phyloP scores from a whole-genome alignment of 2,329 filamentous ascomycete species.

The Shiraia sp. region DNA sequence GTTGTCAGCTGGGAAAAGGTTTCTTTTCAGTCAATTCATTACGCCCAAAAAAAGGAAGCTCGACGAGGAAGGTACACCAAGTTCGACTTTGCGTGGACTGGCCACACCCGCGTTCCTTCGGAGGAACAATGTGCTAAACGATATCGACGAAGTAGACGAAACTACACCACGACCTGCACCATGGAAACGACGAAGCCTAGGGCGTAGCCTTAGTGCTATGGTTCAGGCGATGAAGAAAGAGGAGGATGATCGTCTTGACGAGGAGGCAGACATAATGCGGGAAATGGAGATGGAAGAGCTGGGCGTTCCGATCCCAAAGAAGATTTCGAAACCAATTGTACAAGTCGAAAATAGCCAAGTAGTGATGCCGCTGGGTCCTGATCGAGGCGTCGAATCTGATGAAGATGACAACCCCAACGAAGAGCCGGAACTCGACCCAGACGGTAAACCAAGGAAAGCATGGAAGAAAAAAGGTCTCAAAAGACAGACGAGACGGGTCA shows the following conservation, averaged over 20 bases:
- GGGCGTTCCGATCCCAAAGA: slow-evolving; percentile 27
- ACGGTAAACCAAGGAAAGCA: slow-evolving; percentile 63
- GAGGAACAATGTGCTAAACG: slow-evolving; percentile 55
- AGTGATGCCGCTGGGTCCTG: slow-evolving; percentile 51
- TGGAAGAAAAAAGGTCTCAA: slow-evolving; percentile 88
- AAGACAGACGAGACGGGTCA: slow-evolving; percentile 71
- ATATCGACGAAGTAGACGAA: slow-evolving; percentile 59
- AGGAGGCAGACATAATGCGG: slow-evolving; percentile 74
- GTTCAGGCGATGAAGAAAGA: slow-evolving; percentile 71
- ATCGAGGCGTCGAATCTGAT: slow-evolving; percentile 57
- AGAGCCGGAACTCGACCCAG: slow-evolving; percentile 50
- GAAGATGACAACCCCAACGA: slow-evolving; percentile 60
- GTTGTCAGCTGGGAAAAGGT: slow-evolving; percentile 61
- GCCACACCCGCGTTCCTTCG: slow-evolving; percentile 73
- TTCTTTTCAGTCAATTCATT: slow-evolving; percentile 65
- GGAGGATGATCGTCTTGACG: slow-evolving; percentile 58
- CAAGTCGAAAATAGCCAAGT: slow-evolving; percentile 50
- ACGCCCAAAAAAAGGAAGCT: slow-evolving; percentile 59
- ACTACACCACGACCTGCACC: slow-evolving; percentile 41
- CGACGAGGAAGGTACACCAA: slow-evolving; percentile 44
- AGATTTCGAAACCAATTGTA: slow-evolving; percentile 34
- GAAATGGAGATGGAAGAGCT: slow-evolving; percentile 63
- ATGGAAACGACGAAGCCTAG: slow-evolving; percentile 55
- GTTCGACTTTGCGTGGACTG: slow-evolving; percentile 50
- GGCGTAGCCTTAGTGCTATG: slow-evolving; percentile 72